Evolutionary conservation across 768 basidiomycete genomes (phyloP).

Genomic region (Lactifluus rugatus): DNA sequence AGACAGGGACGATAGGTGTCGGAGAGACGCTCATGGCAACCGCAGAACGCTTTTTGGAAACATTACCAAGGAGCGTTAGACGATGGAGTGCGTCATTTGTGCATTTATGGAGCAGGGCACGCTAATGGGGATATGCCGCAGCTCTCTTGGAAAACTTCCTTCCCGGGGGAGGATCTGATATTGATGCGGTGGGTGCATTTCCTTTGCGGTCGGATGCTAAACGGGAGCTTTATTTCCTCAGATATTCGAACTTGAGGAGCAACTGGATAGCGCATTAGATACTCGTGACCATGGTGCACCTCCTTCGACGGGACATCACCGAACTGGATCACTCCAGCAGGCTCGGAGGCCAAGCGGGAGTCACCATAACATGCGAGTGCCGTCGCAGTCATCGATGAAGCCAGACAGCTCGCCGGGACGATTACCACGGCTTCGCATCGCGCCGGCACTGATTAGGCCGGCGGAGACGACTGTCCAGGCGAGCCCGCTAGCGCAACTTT

Average conservation of each 20-base stretch:
- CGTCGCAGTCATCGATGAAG: slow-evolving; percentile 7
- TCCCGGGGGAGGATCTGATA: slow-evolving; percentile 61
- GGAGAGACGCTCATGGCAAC: slow-evolving; percentile 62
- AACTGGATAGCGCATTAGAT: slow-evolving; percentile 50
- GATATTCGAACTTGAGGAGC: slow-evolving; percentile 76
- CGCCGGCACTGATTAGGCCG: slow-evolving; percentile 35
- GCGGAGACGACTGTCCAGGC: slow-evolving; percentile 31
- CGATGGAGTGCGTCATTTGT: slow-evolving; percentile 49
- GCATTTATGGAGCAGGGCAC: neutral
- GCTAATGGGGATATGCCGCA: slow-evolving; percentile 25
- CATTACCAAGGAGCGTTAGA: slow-evolving; percentile 65
- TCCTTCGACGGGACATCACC: slow-evolving; percentile 25
- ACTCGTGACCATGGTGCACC: slow-evolving; percentile 30
- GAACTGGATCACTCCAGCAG: slow-evolving; percentile 24
- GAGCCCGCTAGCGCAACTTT: slow-evolving; percentile 69
- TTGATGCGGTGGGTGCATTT: slow-evolving; percentile 49
- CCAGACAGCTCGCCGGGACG: slow-evolving; percentile 5
- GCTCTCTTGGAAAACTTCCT: slow-evolving; percentile 67
- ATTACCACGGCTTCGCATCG: slow-evolving; percentile 31
- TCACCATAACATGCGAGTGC: neutral
- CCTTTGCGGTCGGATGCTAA: neutral
- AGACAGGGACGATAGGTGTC: slow-evolving; percentile 51
- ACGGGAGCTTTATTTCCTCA: slow-evolving; percentile 22
- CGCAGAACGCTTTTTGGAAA: slow-evolving; percentile 62
- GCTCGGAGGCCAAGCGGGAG: neutral